Base-by-base conservation (phyloP, 1,139 yeast species). In the Debaryomyces psychrophilus region DNA sequence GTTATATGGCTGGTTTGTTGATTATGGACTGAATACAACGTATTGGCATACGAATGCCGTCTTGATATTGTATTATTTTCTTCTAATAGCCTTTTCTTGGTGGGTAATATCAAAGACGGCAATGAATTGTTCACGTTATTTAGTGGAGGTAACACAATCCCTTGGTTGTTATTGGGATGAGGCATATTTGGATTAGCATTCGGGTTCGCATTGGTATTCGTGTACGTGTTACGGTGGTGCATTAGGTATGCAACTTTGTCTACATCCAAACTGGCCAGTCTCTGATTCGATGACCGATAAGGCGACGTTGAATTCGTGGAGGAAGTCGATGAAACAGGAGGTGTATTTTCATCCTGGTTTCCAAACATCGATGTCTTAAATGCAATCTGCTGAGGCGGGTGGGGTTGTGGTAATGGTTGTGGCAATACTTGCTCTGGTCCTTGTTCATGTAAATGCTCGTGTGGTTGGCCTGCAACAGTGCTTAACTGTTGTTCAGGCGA, bases 361-460 rank as follows among this genome's bases (percentile, higher is more conserved):
- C 64, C 67, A 55, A 72, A 72, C 71, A 72, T 71, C 9, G 73
- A 67, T 2, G 77, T 71, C 45, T 71, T 72, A 57, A 71, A 71
- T 20, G 74, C 59, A 25, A 68, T 62, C 33, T 57, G 53, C 23
- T 43, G 50, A 29, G 46, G 31, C 27, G 38, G 51, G 15, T 37
- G 53, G 7, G 34, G 48, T n/a, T 29, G 44, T 8, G 52, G 48
- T 7, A 53, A 50, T 15, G 51, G 36, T 29, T 34, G 41, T 8
- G 28, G 20, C n/a, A 28, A 20, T 20, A 14, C 14, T 9, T 25
- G 35, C 20, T 15, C 29, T 11, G 20, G 11, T 8, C 25, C 12
- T 34, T 41, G 40, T 5, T 36, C 33, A 12, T n/a, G 14, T n/a
- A 29, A 8, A 15, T 12, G 41, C 17, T 18, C 31, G n/a, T 27